Conservation (phyloP, 371 early-diverging fungal genomes). For the Mortierella sp. region DNA sequence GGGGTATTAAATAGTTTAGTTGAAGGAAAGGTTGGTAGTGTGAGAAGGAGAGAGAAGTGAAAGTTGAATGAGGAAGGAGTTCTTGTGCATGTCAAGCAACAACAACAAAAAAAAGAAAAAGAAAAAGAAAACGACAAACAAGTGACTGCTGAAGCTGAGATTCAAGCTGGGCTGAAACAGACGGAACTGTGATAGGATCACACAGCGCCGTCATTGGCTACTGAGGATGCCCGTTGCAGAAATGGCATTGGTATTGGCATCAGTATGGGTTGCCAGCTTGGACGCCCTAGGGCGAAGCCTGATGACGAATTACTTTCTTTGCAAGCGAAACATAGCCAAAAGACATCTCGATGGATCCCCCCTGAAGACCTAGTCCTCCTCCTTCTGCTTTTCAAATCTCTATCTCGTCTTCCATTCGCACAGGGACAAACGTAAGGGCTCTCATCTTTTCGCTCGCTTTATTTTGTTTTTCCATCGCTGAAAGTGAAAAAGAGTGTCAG, state of each 20-base stretch:
- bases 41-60: neutral
- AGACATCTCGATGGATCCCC: neutral
- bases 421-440: slow-evolving; percentile 13
- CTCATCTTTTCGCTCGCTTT: neutral
- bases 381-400: neutral
- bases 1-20: no score
- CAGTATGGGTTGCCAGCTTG: neutral
- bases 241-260: neutral
- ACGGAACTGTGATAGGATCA: no score
- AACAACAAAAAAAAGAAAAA: neutral
- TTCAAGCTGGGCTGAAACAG: slow-evolving; percentile 2
- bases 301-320: neutral
- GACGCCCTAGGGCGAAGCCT: neutral
- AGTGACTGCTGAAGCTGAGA: slow-evolving; percentile 12
- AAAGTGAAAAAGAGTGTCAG: slow-evolving; percentile 13
- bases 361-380: neutral
- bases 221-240: no score
- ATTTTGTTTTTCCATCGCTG: slow-evolving; percentile 1
- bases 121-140: neutral
- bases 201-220: neutral
- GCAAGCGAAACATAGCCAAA: neutral
- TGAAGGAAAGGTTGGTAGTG: neutral
- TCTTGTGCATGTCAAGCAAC: neutral
- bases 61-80: neutral
- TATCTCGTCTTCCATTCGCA: neutral